These are phyloP conservation scores for Kentomonas sorsogonicus DNA, from an alignment of 208 protist genomes.

Conservation along the genomic window DNA sequence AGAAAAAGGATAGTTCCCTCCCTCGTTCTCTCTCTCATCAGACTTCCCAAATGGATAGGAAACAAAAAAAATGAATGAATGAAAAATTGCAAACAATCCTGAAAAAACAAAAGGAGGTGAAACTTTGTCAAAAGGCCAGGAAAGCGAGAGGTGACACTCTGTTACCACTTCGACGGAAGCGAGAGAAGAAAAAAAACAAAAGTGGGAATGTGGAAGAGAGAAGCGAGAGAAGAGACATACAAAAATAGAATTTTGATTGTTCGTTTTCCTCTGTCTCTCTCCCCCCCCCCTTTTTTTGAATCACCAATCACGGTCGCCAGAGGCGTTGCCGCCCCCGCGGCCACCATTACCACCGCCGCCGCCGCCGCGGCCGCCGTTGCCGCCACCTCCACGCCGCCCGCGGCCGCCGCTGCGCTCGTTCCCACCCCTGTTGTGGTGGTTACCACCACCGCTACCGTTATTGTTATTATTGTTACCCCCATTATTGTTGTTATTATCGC, in stretches of 20 bases:
- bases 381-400: background rate
- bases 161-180: background rate
- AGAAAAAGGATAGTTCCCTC: no score
- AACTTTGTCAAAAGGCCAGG: no score
- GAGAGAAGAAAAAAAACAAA: slow-evolving; percentile 9
- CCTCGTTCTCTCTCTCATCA: no score
- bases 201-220: background rate
- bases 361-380: background rate
- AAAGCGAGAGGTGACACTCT: no score
- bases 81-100: background rate
- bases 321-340: background rate
- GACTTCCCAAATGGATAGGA: background rate
- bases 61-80: slow-evolving; percentile 10
- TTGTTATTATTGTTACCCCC: slow-evolving; percentile 17
- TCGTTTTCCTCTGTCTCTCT: background rate
- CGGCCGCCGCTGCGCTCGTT: background rate
- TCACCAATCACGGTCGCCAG: background rate
- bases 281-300: background rate
- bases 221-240: no score
- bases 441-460: slow-evolving; percentile 19
- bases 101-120: slow-evolving; percentile 8
- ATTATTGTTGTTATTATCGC: slow-evolving; percentile 16
- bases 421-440: background rate
- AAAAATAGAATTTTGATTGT: no score
- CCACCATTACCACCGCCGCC: background rate